Base-by-base conservation (phyloP, 1,139 yeast species). In the Suhomyces atakaporum region DNA sequence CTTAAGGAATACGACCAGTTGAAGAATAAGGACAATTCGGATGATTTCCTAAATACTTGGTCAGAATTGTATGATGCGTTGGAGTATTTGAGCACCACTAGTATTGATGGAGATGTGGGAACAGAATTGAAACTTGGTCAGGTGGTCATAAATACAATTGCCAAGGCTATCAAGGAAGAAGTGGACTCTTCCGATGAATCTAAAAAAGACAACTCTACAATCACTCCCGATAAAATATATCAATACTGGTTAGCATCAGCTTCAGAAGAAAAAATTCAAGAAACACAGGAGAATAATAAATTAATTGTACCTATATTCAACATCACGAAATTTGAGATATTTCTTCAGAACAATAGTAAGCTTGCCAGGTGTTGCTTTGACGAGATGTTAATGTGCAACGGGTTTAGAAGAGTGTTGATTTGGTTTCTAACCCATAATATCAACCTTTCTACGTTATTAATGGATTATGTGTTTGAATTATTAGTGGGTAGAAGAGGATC, bases 341-440 rank as follows among this genome's bases (percentile, higher is more conserved):
- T 71, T 6, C 50, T 71, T 16, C 62, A 57, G 21, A 60, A 57
- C 35, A 60, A 66, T 39, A 58, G 61, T n/a, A 62, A 69, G 18
- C 58, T 79, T 6, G 75, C 81, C 0, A 70, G 78, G 50, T 63
- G 74, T 19, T 57, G 81, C 32, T 63, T 81, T 58, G 88, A 82
- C 57, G 90, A 84, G 56, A 63, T 84, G 69, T 61, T 83, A 33
- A 81, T 82, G 85, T 74, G 79, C 39, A 60, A 63, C 36, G 86
- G 86, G 0, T 73, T 69, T 46, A 66, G 89, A 43, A 58, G 87
- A 25, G 74, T 73, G 0, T 52, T 81, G n/a, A 77, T 84, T 25
- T 81, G 87, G 86, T 77, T 74, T 43, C 51, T 84, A 11, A 79
- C 88, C 1, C 85, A 80, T 51, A 69, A 74, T 30, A 52, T 79